These are phyloP conservation scores for Fraxinus americana DNA, from an alignment of 257 asterid genomes.

Conservation along the genomic window DNA sequence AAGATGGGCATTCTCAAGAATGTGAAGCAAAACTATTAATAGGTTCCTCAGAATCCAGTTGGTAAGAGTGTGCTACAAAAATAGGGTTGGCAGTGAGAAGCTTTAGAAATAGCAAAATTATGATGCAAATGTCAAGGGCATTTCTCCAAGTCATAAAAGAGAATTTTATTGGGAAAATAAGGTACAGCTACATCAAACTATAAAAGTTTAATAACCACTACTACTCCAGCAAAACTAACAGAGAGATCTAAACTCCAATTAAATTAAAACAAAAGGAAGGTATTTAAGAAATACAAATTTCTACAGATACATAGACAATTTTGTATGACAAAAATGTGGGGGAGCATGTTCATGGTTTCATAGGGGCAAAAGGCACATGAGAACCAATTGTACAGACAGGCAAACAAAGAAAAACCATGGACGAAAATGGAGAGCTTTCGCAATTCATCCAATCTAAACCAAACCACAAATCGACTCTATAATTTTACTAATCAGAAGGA, in stretches of 20 bases:
- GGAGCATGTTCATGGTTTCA: background rate
- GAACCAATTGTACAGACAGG: background rate
- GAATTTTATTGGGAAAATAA: background rate
- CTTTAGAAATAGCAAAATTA: no score
- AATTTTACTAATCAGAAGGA: no score
- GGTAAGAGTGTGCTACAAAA: background rate
- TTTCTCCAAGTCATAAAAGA: no score
- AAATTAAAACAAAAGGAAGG: background rate
- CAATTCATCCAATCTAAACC: background rate
- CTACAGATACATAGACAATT: background rate
- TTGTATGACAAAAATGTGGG: background rate
- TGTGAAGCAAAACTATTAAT: no score
- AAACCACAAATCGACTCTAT: background rate
- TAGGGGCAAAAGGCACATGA: background rate
- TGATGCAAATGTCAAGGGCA: background rate
- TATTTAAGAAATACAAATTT: background rate
- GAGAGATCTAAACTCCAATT: background rate
- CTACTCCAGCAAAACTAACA: background rate
- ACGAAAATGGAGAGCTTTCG: background rate
- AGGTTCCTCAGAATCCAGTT: no score
- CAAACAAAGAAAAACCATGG: no score
- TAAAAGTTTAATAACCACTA: background rate
- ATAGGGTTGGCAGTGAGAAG: background rate
- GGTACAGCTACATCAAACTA: background rate
- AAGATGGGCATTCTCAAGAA: no score